Base-by-base conservation (phyloP, 306 rosid species). In the Luffa aegyptiaca region DNA sequence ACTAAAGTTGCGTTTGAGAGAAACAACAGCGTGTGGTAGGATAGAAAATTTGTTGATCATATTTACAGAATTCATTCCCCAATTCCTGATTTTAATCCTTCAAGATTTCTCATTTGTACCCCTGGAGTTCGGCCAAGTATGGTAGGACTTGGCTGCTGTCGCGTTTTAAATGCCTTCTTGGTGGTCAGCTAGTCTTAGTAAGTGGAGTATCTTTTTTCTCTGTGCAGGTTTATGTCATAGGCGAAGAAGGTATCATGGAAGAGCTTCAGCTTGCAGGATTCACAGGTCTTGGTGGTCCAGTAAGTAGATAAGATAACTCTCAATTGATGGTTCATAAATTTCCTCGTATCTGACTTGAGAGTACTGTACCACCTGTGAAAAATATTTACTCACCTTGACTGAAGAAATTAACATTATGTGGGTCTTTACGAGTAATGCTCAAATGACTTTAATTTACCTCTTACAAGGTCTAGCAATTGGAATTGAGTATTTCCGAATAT, bases 231-330 rank as follows among this genome's bases (percentile, higher is more conserved):
- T 95, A 92, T 85, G 98, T 89, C 52, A 90, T 95, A 41, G 98
- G 98, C 16, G 95, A 85, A 73, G 92, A 91, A 55, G 98, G 97
- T 56, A 95, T 95, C 80, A 57, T 95, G 82, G 96, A 95, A 78
- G 98, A 95, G 83, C 76, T 95, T 85, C 90, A 80, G 78, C 92
- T 92, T 77, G 97, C 95, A 55, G 98, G 98, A 66, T 88, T 84
- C 90, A 89, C 97, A 35, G 98, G 87, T 81, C 81, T 95, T 82
- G 98, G 98, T 69, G 98, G 98, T 83, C 96, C 97, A 3, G 98
- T 95, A 85, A 86, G 94, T 83, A 68, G 68, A 68, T 48, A 51
- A 65, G 66, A 62, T 37, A 18, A 65, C 56, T 52, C 4, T 46
- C 81, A 41, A 57, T 18, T 57, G 41, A 57, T 18, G 46, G 59